Evolutionary conservation across 371 early-diverging fungal species (phyloP), one percentile per base, ranked within the genome.

Genomic region (Capniomyces stellatus): DNA sequence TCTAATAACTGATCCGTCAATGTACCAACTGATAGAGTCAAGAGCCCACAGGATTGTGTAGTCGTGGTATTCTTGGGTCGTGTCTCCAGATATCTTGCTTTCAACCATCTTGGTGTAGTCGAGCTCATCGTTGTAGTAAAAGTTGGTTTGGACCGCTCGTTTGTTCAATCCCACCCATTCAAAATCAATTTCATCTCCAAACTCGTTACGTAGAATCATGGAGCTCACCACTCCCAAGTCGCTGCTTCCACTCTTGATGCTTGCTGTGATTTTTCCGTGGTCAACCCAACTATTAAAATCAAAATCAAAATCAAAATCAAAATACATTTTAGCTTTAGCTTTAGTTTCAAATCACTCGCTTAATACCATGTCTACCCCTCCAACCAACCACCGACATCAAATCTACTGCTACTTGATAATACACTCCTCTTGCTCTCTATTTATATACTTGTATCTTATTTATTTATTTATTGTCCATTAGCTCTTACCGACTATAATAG

Each of bases 181-280:
- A 58, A 77, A 81, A 55, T 83, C 83, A 42, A 84, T 79, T 56
- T 83, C 83, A 50, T 83, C 82, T 23, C 78, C 77, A 1, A 56
- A 40, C 42, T 62, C 57, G 49, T 72, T 62, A 15, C 71, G 55
- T 24, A 78, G 68, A 24, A 83, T 80, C 56, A 82, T 69, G 1
- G 81, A 73, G 13, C 79, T 76, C 6, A 83, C 78, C 0, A 78
- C 74, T 18, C 83, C 83, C 18, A 60, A 64, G 18, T 66, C 52
- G 0, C 58, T 57, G 19, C 69, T 61, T 1, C 64, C 76, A 1
- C 73, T 67, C 47, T 64, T 67, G 35, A 81, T 53, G 2, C 68
- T 65, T 0, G 77, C 79, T 2, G 66, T 65, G 12, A 77, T 68
- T 10, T 66, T 71, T 30, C 82, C 81, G 55, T 72, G 77, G 66